Percentiles rank a stretch among this genome's conserved stretches.
These are phyloP conservation scores for Amanita brunnescens DNA, from an alignment of 768 basidiomycete genomes.

Conservation along the genomic window DNA sequence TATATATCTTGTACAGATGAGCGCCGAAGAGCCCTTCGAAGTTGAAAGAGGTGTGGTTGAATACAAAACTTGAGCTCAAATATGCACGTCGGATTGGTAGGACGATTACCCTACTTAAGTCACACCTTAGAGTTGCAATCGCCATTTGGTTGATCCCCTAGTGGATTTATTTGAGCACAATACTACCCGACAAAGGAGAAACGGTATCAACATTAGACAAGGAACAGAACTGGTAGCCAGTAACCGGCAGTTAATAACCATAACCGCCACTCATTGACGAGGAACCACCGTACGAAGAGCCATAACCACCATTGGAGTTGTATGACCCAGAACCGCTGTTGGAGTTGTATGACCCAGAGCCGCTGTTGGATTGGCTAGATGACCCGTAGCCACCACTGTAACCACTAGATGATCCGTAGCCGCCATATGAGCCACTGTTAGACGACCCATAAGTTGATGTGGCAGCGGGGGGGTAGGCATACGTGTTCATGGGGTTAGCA, in stretches of 20 bases:
- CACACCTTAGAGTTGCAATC: no score
- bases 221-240: background rate
- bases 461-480: constrained; percentile 24
- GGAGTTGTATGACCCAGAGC: no score
- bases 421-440: background rate
- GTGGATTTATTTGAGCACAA: background rate
- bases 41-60: no score
- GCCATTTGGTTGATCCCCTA: no score
- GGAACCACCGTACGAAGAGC: background rate
- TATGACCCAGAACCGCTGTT: no score
- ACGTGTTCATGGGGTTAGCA: constrained; percentile 40
- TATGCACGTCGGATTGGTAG: no score
- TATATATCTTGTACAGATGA: no score
- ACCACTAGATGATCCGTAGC: background rate
- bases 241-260: no score
- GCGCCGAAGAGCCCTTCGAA: constrained; percentile 18
- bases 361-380: no score
- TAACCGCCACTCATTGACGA: background rate
- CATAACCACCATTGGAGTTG: background rate
- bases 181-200: background rate
- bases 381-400: background rate
- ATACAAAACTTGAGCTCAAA: no score
- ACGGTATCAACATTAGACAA: background rate
- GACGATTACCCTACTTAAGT: no score
- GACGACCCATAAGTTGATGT: background rate